These are phyloP conservation scores for Kwoniella sp. DNA, from an alignment of 768 basidiomycete genomes.

Conservation along the genomic window DNA sequence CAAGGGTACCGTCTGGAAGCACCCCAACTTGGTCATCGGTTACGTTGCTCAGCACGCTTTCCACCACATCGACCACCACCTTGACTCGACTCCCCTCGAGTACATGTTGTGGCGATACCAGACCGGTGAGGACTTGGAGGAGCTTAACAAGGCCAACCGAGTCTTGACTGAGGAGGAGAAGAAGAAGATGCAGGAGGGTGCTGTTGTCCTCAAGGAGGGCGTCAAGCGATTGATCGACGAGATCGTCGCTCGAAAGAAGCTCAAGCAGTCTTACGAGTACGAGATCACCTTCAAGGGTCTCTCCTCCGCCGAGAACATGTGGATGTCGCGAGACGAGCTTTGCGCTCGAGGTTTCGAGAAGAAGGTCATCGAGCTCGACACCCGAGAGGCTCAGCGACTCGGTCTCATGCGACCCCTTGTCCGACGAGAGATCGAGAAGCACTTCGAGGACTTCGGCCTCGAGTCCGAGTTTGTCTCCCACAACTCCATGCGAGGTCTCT, in stretches of 20 bases:
- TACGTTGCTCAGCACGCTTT: conserved; percentile 99
- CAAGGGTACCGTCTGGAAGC: conserved; percentile 97
- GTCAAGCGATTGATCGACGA: conserved; percentile 94
- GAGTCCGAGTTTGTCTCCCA: conserved; percentile 98
- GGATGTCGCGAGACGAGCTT: conserved; percentile 93
- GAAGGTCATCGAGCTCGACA: conserved; percentile 97
- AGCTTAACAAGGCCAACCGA: conserved; percentile 86
- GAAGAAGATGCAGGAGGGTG: conserved; percentile 96
- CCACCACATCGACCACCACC: conserved; percentile 98
- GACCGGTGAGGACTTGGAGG: conserved; percentile 97
- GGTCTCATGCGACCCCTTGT: conserved; percentile 94
- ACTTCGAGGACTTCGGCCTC: conserved; percentile 92
- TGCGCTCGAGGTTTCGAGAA: conserved; percentile 98
- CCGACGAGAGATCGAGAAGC: conserved; percentile 97
- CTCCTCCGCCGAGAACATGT: conserved; percentile 96
- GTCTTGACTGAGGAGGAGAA: conserved; percentile 80
- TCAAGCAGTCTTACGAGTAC: conserved; percentile 99
- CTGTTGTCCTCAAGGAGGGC: conserved; percentile 77
- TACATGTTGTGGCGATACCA: conserved; percentile 99
- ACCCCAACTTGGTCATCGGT: conserved; percentile 98
- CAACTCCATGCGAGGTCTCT: conserved; percentile 98
- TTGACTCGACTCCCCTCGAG: conserved; percentile 97
- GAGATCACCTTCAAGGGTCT: conserved; percentile 93
- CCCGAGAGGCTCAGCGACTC: conserved; percentile 92
- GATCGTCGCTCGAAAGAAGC: conserved; percentile 84